These are phyloP conservation scores for Syncephalastrum monosporum DNA, from an alignment of 371 early-diverging fungal genomes.

Conservation along the genomic window DNA sequence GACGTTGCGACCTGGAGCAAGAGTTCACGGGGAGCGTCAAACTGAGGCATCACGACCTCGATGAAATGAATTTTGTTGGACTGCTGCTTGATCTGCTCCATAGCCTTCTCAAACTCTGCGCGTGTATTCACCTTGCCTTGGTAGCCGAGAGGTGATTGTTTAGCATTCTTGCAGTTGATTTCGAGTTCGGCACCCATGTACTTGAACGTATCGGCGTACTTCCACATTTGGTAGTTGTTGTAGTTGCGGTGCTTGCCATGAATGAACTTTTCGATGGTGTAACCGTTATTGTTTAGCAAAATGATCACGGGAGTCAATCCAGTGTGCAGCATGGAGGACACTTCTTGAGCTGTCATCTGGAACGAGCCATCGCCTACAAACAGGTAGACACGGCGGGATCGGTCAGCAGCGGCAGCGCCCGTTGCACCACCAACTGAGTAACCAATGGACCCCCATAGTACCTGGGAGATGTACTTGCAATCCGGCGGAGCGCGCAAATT, in stretches of 20 bases:
- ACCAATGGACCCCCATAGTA: constrained; percentile 49
- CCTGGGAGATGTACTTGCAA: constrained; percentile 33
- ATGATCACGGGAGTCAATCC: constrained; percentile 48
- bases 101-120: constrained; percentile 32
- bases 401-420: constrained; percentile 38
- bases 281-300: constrained; percentile 54
- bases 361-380: constrained; percentile 57
- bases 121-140: constrained; percentile 26
- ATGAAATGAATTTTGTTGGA: constrained; percentile 34
- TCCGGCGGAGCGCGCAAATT: constrained; percentile 35
- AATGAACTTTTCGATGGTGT: constrained; percentile 50
- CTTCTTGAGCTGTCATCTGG: constrained; percentile 48
- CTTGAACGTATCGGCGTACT: constrained; percentile 38
- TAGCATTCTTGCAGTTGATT: constrained; percentile 11
- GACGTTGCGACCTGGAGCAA: constrained; percentile 23
- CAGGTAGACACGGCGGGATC: constrained; percentile 29
- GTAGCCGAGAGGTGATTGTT: constrained; percentile 21
- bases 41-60: constrained; percentile 38
- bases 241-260: constrained; percentile 46
- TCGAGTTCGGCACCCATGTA: constrained; percentile 38
- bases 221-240: constrained; percentile 51
- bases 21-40: constrained; percentile 39
- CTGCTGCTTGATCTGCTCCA: constrained; percentile 21
- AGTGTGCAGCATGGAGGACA: constrained; percentile 49
- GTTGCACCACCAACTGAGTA: constrained; percentile 36